Evolutionary conservation across 2,329 filamentous ascomycete species (phyloP).

Genomic region (Fonsecaea pedrosoi): DNA sequence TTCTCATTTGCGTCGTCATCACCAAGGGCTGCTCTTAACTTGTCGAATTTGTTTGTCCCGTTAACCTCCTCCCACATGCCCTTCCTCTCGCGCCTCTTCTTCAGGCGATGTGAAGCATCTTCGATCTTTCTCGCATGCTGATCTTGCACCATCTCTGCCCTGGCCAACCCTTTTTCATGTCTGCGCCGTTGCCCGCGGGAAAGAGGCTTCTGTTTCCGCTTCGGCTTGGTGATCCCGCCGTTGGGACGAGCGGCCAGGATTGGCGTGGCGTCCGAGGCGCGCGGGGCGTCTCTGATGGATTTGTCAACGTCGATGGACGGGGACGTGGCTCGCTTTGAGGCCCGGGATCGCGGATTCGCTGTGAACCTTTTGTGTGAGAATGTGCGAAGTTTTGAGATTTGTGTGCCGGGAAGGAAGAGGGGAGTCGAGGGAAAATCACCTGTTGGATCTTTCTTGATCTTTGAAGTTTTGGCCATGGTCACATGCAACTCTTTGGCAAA

Average conservation of each 20-base stretch:
- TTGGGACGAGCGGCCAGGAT: constrained; percentile 52
- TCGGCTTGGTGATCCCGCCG: constrained; percentile 60
- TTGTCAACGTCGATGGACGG: constrained; percentile 62
- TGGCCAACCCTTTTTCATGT: constrained; percentile 62
- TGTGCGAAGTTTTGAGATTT: background rate
- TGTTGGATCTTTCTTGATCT: constrained; percentile 28
- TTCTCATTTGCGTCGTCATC: constrained; percentile 55
- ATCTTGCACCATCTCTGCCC: constrained; percentile 61
- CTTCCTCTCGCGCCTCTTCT: constrained; percentile 55
- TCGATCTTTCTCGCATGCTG: constrained; percentile 63
- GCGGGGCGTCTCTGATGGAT: constrained; percentile 53
- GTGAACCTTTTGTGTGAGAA: constrained; percentile 9
- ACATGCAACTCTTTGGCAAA: background rate
- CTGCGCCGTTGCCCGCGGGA: constrained; percentile 61
- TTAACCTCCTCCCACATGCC: constrained; percentile 55
- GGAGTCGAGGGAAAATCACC: background rate
- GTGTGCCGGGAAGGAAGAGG: background rate
- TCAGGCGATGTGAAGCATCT: constrained; percentile 58
- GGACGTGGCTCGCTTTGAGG: constrained; percentile 63
- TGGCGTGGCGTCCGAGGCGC: constrained; percentile 46
- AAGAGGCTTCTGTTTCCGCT: constrained; percentile 57
- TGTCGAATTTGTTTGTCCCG: constrained; percentile 41
- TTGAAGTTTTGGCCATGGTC: constrained; percentile 39
- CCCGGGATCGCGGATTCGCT: constrained; percentile 65
- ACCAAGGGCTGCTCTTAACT: constrained; percentile 42